A percentile compares a stretch with the other conserved stretches of the same genome.
These are phyloP conservation scores for Gracilaria gracilis DNA, from an alignment of 23 red algal species.

Conservation along the genomic window DNA sequence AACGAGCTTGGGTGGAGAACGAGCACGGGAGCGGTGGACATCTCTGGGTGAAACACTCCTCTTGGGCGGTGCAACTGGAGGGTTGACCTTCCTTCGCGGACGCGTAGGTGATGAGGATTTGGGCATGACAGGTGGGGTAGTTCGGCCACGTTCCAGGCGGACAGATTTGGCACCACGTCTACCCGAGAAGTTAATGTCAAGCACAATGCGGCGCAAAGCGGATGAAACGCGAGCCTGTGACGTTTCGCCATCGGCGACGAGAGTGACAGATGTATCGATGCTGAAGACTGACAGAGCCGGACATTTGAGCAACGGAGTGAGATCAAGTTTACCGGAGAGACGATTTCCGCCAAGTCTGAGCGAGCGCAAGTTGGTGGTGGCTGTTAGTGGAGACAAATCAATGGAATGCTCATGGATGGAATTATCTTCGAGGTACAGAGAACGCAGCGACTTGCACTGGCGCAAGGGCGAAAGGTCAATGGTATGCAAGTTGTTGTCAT, in stretches of 20 bases:
- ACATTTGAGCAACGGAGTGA: slow-evolving; percentile 85
- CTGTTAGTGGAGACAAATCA: slow-evolving; percentile 76
- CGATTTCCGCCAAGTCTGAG: slow-evolving; percentile 87
- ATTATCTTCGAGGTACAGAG: slow-evolving; percentile 92
- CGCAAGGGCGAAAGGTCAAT: slow-evolving; percentile 80
- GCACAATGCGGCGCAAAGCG: slow-evolving; percentile 58
- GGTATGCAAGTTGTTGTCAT: slow-evolving; percentile 81
- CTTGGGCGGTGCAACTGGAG: slow-evolving; percentile 24
- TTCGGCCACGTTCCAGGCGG: background rate
- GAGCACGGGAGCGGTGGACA: background rate
- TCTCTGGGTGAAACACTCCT: slow-evolving; percentile 14
- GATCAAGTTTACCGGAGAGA: slow-evolving; percentile 74
- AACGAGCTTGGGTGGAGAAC: background rate
- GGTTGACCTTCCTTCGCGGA: slow-evolving; percentile 44
- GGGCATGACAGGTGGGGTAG: slow-evolving; percentile 23
- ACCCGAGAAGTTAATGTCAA: slow-evolving; percentile 55
- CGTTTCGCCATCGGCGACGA: slow-evolving; percentile 60
- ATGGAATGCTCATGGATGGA: slow-evolving; percentile 66
- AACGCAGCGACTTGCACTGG: slow-evolving; percentile 71
- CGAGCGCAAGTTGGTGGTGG: slow-evolving; percentile 65
- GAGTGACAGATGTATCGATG: slow-evolving; percentile 61
- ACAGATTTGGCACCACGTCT: background rate
- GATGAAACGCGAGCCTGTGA: slow-evolving; percentile 47
- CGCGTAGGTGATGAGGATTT: slow-evolving; percentile 15
- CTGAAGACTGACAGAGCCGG: slow-evolving; percentile 81